Base-by-base conservation (phyloP, 1,139 yeast species). In the Schwanniomyces etchellsii region DNA sequence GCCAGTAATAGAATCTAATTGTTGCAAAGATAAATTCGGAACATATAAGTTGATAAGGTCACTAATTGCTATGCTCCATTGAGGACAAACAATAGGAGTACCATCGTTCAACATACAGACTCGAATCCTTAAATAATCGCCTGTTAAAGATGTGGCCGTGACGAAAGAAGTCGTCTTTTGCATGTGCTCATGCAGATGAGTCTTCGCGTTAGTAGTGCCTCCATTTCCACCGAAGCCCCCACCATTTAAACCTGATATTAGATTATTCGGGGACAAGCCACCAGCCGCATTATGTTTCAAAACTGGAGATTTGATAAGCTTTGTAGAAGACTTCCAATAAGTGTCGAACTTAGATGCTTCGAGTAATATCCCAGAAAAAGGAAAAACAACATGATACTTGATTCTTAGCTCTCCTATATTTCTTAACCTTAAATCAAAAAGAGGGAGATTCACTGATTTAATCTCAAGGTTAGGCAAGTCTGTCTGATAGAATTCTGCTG, bases 331-430 rank as follows among this genome's bases (percentile, higher is more conserved):
- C 56, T 89, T 91, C 98, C 98, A 91, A 57, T 91, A 91, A 0
- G 97, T 89, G 48, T 89, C 96, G 50, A 85, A 89, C 58, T 88
- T 85, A 4, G 95, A 80, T 26, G 94, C 84, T 53, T 89, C 97
- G 34, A 91, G 63, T 6, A 95, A 81, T 10, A 68, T 70, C 4
- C 96, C 96, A 4, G 81, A 70, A 54, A 81, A 91, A n/a, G 98
- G 97, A 51, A 79, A 78, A 33, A 91, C 85, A 5, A 91, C 75
- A 45, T 86, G 93, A 57, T 79, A 88, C 38, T 77, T 75, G 55
- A 89, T 82, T 22, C 70, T 71, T 25, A 91, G 58, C 36, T 81
- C 84, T 10, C 98, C 98, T 35, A 89, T 81, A 33, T 83, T 79
- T 45, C 84, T 77, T 43, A 91, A 63, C 41, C 96, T 68, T 32